Percentiles rank a stretch among this genome's conserved stretches.
Evolutionary conservation across 306 rosid genomes (phyloP).

Genomic region (Acacia confusa): DNA sequence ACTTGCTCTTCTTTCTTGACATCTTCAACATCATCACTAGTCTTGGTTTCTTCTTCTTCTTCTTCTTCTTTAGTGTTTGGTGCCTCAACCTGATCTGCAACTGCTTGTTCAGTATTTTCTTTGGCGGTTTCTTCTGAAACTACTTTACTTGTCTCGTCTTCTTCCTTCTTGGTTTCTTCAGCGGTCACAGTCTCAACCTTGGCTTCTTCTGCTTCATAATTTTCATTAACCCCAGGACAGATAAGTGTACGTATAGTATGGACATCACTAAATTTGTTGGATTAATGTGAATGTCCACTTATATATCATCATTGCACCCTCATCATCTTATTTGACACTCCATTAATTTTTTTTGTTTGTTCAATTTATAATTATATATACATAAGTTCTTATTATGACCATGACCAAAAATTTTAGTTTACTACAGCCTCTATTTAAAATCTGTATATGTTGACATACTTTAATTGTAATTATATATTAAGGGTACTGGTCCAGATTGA

Average conservation of each 20-base stretch:
- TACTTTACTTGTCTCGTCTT: neutral
- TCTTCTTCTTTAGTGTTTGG: constrained; percentile 14
- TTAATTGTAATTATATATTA: no score
- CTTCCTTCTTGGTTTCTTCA: constrained; percentile 37
- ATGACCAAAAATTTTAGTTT: neutral
- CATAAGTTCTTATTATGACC: neutral
- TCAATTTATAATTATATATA: neutral
- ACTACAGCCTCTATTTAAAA: neutral
- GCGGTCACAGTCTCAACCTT: constrained; percentile 35
- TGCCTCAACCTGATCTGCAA: constrained; percentile 30
- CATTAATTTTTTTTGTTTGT: neutral
- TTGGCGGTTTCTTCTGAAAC: constrained; percentile 28
- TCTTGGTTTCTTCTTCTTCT: constrained; percentile 16
- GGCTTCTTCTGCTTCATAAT: constrained; percentile 10
- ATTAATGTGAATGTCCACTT: neutral
- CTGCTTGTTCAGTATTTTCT: constrained; percentile 31
- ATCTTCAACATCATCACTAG: neutral
- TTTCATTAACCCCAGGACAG: neutral
- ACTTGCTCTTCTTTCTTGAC: constrained; percentile 38
- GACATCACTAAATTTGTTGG: neutral
- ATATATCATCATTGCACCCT: neutral
- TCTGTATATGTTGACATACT: neutral
- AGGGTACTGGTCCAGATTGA: no score
- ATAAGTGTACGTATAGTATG: neutral
- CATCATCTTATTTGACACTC: neutral